Conservation (phyloP, 2,329 filamentous ascomycete genomes). For the Capronia epimyces region DNA sequence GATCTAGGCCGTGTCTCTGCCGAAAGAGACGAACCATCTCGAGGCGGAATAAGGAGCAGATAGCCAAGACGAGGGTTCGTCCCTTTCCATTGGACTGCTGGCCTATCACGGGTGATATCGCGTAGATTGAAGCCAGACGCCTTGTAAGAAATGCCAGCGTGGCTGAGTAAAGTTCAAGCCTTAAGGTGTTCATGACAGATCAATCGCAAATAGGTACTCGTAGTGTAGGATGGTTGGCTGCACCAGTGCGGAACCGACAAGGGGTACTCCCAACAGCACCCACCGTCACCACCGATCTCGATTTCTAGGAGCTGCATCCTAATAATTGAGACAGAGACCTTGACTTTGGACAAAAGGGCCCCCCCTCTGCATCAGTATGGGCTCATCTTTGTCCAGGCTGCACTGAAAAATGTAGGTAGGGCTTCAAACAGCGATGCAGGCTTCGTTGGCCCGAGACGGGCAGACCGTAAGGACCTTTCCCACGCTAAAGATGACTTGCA, state of each 20-base stretch:
- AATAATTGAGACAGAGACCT: too few species aligned
- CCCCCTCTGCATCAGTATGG: too few species aligned
- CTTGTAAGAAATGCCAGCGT: background rate
- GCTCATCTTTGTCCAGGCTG: too few species aligned
- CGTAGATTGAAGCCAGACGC: background rate
- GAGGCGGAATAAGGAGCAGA: background rate
- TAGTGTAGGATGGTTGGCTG: too few species aligned
- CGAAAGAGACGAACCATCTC: background rate
- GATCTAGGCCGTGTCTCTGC: background rate
- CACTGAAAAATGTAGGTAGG: constrained; percentile 5
- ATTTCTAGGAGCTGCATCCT: too few species aligned
- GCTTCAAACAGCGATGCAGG: constrained; percentile 15
- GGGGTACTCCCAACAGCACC: too few species aligned
- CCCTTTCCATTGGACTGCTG: background rate
- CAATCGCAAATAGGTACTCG: too few species aligned
- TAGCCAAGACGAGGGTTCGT: constrained; percentile 15
- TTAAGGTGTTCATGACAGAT: background rate
- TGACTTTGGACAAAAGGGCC: too few species aligned
- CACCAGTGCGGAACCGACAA: too few species aligned
- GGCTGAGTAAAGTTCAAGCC: background rate
- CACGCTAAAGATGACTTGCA: constrained; percentile 24
- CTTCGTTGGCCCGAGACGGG: background rate
- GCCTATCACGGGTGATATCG: constrained; percentile 8
- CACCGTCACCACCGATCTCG: too few species aligned
- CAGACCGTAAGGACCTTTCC: background rate